Evolutionary conservation across 1,139 yeast genomes (phyloP).

Genomic region (Candida labiduridarum): DNA sequence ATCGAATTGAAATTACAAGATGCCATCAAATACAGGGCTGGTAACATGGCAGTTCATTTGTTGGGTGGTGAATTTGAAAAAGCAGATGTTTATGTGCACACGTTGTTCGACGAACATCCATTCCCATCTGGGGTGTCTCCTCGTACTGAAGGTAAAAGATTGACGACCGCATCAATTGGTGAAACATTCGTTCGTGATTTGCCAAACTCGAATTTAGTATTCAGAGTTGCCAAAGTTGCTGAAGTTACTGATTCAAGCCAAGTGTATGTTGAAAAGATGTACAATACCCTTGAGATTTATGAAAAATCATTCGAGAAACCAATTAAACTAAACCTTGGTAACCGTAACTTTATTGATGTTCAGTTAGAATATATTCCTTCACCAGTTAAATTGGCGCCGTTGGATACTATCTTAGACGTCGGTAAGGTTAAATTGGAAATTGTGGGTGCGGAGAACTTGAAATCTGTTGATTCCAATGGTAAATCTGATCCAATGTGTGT

Average conservation of each 20-base stretch:
- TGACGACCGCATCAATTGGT: slow-evolving; percentile 48
- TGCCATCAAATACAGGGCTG: slow-evolving; percentile 58
- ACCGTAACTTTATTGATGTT: slow-evolving; percentile 43
- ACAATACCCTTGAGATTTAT: slow-evolving; percentile 56
- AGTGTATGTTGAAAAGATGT: slow-evolving; percentile 49
- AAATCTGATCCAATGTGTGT: slow-evolving; percentile 71
- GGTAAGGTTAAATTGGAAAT: slow-evolving; percentile 62
- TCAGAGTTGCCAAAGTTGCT: slow-evolving; percentile 57
- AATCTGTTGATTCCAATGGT: slow-evolving; percentile 69
- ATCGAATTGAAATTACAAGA: slow-evolving; percentile 55
- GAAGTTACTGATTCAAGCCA: slow-evolving; percentile 52
- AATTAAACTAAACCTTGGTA: slow-evolving; percentile 45
- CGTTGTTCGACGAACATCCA: slow-evolving; percentile 64
- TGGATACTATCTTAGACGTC: slow-evolving; percentile 68
- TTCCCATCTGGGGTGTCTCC: slow-evolving; percentile 61
- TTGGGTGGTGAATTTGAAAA: slow-evolving; percentile 49
- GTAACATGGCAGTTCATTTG: slow-evolving; percentile 59
- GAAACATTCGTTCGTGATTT: slow-evolving; percentile 71
- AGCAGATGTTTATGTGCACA: slow-evolving; percentile 55
- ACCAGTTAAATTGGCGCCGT: slow-evolving; percentile 51
- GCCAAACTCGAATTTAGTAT: slow-evolving; percentile 55
- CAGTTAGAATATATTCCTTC: slow-evolving; percentile 66
- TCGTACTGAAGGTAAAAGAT: slow-evolving; percentile 38
- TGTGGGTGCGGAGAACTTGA: slow-evolving; percentile 53
- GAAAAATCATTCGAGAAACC: slow-evolving; percentile 51